phyloP scores from a whole-genome alignment of 1,139 yeast species.

The Hansenula sp. region DNA sequence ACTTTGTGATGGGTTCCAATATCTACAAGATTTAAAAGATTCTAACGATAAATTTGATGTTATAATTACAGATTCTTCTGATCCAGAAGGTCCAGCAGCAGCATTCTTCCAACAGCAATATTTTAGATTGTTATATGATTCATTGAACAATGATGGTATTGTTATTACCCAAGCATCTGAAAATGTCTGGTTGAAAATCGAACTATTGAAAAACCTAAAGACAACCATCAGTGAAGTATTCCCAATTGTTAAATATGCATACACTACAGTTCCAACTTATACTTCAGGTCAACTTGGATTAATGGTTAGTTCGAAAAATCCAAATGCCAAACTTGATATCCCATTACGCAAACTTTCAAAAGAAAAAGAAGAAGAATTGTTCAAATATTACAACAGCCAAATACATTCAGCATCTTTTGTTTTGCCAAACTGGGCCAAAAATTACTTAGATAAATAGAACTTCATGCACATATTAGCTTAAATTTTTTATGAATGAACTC shows the following conservation, averaged over 20 bases:
- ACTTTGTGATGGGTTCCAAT: conserved; percentile 88
- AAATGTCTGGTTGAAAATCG: conserved; percentile 84
- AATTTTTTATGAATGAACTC: neutral
- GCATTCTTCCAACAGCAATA: conserved; percentile 83
- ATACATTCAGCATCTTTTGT: conserved; percentile 81
- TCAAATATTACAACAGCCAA: conserved; percentile 67
- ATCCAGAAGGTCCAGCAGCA: conserved; percentile 98
- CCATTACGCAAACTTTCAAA: conserved; percentile 51
- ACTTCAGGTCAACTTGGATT: conserved; percentile 96
- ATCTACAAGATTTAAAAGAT: conserved; percentile 40
- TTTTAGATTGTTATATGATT: conserved; percentile 65
- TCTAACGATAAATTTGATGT: conserved; percentile 59
- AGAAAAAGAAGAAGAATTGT: conserved; percentile 46
- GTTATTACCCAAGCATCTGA: conserved; percentile 92
- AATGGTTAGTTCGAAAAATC: conserved; percentile 71
- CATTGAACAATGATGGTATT: conserved; percentile 69
- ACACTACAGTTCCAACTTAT: conserved; percentile 90
- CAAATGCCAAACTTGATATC: conserved; percentile 39
- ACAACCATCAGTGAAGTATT: conserved; percentile 67
- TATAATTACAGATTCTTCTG: conserved; percentile 92
- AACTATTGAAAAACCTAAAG: conserved; percentile 57
- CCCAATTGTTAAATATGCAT: conserved; percentile 71
- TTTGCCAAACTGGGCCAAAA: conserved; percentile 81
- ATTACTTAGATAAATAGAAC: conserved; percentile 26
- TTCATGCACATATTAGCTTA: too few relatives aligned